Evolutionary conservation across 148 eudicot genomes (phyloP).

Genomic region (Nepenthes mirabilis): DNA sequence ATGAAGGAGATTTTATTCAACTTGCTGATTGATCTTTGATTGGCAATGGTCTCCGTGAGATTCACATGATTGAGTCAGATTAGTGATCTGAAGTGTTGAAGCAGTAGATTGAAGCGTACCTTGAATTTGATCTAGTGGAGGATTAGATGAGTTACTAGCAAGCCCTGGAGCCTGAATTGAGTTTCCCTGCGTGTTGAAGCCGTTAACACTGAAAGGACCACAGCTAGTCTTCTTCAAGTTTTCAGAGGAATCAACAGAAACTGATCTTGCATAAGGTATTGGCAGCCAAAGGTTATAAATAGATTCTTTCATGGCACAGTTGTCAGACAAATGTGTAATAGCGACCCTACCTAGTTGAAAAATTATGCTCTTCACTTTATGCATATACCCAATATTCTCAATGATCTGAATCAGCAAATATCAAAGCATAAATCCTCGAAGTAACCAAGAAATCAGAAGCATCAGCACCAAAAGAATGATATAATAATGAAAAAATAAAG

Average conservation of each 20-base stretch:
- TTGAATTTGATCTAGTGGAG: conserved; percentile 18
- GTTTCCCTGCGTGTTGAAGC: conserved; percentile 18
- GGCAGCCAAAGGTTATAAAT: conserved; percentile 26
- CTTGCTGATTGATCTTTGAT: conserved; percentile 7
- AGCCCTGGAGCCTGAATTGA: conserved; percentile 16
- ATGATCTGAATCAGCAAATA: conserved; percentile 39
- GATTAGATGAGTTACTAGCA: conserved; percentile 27
- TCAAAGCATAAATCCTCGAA: background rate
- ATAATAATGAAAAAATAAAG: background rate
- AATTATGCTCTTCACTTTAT: conserved; percentile 56
- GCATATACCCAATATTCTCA: conserved; percentile 68
- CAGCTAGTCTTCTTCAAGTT: conserved; percentile 10
- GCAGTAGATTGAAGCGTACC: conserved; percentile 23
- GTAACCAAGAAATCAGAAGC: background rate
- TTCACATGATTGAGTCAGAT: conserved; percentile 7
- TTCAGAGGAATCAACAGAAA: conserved; percentile 13
- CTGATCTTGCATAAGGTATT: conserved; percentile 12
- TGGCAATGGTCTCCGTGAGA: conserved; percentile 15
- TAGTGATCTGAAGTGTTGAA: conserved; percentile 20
- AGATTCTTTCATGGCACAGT: conserved; percentile 30
- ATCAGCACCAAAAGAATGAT: background rate
- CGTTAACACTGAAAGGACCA: conserved; percentile 12
- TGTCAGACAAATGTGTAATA: conserved; percentile 40
- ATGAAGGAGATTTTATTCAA: conserved; percentile 13
- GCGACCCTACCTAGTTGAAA: conserved; percentile 61